Evolutionary conservation across 139 green algal genomes (phyloP), one percentile per base, ranked within the genome.

Genomic region (Chlamydomonas eustigma): DNA sequence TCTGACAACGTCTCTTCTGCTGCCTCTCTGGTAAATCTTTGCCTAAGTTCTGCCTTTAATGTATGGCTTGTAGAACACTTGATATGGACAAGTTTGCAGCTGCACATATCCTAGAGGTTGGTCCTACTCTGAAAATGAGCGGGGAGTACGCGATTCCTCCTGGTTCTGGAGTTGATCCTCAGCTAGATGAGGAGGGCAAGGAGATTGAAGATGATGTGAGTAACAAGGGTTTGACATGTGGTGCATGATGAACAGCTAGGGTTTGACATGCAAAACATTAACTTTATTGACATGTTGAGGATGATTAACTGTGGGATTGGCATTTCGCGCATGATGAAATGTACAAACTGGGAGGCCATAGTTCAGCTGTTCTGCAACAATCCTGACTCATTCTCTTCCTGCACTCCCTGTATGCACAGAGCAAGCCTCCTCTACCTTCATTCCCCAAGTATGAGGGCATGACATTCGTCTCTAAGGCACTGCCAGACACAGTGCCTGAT

Each of bases 391-490:
- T 64, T 33, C 63, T 22, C 18, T 37, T 6, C 50, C 52, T 5
- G 3, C 31, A 79, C 36, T 76, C 82, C 72, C 64, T 58, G 44
- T 58, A n/a, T 58, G 44, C 18, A 18, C 71, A 3, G 85, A 58
- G 84, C 63, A 85, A 83, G 70, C 79, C 86, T 5, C 75, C 58
- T 18, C 64, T 90, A 73, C 88, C 88, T 24, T 50, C 77, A 3
- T 83, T 76, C 52, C 84, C 88, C 22, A 88, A 88, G 73, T 92
- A 92, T 75, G 80, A 89, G 68, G 84, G 86, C 51, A 77, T 92
- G 30, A 75, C 39, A 2, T 92, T 81, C 64, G 32, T 50, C 1
- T 82, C 72, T 12, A 78, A 38, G 1, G 69, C 4, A 32, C 39
- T 87, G 65, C 81, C 84, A 0, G 28, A 37, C 36, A 78, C 52